Evolutionary conservation across 441 rosid species (phyloP).

Genomic region (Adansonia gregorii): DNA sequence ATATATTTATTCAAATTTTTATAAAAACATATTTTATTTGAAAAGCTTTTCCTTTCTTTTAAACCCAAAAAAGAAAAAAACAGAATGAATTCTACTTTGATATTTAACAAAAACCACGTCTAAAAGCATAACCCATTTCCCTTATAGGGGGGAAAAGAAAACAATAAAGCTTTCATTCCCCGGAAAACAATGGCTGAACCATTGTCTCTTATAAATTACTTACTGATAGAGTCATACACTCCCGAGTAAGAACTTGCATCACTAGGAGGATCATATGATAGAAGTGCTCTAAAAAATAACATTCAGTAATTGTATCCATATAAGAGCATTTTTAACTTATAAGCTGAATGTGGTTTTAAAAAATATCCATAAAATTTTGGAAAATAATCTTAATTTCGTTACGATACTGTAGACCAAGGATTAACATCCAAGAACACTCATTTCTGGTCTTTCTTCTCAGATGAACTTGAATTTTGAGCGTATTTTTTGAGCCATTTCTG

Average conservation of each 20-base stretch:
- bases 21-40: too few species aligned
- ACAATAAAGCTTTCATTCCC: neutral
- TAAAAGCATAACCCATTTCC: neutral
- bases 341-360: constrained; percentile 1
- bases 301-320: neutral
- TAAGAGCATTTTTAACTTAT: neutral
- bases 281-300: neutral
- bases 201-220: too few species aligned
- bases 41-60: too few species aligned
- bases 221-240: too few species aligned
- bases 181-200: neutral
- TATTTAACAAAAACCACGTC: neutral
- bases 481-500: constrained; percentile 63
- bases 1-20: neutral
- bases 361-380: neutral
- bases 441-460: constrained; percentile 40
- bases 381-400: neutral
- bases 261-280: neutral
- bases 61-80: too few species aligned
- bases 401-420: neutral
- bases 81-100: too few species aligned
- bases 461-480: constrained; percentile 54
- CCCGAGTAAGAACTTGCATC: neutral
- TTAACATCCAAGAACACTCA: constrained; percentile 26
- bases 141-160: neutral